These are phyloP conservation scores for Cyclocybe aegerita DNA, from an alignment of 768 basidiomycete species.

Conservation along the genomic window DNA sequence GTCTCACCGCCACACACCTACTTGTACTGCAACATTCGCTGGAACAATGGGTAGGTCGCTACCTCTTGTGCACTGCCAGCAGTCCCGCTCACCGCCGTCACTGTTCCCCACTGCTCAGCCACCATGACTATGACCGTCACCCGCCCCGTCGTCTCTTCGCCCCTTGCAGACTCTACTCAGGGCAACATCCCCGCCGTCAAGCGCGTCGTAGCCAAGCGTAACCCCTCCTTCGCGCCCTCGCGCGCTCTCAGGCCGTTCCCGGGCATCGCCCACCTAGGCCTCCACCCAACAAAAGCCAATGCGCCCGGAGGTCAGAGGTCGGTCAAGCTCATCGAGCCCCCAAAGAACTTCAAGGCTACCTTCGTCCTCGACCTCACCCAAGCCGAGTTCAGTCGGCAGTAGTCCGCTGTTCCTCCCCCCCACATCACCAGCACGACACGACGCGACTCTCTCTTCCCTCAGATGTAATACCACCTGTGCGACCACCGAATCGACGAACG, in stretches of 20 bases:
- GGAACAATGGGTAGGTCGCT: slow-evolving; percentile 36
- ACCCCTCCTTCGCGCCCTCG: slow-evolving; percentile 63
- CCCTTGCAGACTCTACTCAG: slow-evolving; percentile 49
- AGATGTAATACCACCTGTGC: no score
- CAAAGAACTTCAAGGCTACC: slow-evolving; percentile 64
- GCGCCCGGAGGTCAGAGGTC: slow-evolving; percentile 37
- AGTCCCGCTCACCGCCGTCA: slow-evolving; percentile 3
- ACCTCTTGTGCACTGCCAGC: slow-evolving; percentile 1
- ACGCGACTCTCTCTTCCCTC: no score
- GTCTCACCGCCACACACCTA: background rate
- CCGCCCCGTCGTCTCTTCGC: slow-evolving; percentile 59
- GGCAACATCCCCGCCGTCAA: slow-evolving; percentile 24
- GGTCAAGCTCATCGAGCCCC: slow-evolving; percentile 78
- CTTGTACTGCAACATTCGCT: slow-evolving; percentile 6
- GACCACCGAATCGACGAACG: no score
- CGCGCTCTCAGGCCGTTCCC: slow-evolving; percentile 80
- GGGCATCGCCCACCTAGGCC: slow-evolving; percentile 45
- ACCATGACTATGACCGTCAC: slow-evolving; percentile 48
- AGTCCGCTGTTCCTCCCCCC: slow-evolving; percentile 15
- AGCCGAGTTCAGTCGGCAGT: slow-evolving; percentile 75
- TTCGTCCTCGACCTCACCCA: slow-evolving; percentile 83
- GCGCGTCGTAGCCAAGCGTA: slow-evolving; percentile 41
- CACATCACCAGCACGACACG: background rate
- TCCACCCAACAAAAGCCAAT: slow-evolving; percentile 31
- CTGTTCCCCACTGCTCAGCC: slow-evolving; percentile 12